Evolutionary conservation across 1,284 basidiomycete species (phyloP).

Genomic region (Naganishia sp.): DNA sequence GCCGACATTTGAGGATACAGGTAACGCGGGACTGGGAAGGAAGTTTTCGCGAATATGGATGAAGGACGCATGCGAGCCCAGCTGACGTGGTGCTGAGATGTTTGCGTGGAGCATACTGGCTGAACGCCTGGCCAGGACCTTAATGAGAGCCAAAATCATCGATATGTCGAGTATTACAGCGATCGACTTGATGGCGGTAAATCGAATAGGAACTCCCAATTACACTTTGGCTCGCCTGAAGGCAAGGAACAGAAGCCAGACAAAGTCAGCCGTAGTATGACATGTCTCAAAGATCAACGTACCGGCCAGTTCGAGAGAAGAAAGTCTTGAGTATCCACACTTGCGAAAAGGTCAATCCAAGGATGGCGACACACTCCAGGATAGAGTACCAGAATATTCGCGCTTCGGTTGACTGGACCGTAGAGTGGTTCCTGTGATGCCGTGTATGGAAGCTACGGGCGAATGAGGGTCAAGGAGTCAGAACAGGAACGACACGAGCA

Average conservation of each 20-base stretch:
- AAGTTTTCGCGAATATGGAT: too few species aligned
- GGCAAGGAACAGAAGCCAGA: not conserved
- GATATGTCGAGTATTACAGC: too few species aligned
- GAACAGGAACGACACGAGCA: not conserved
- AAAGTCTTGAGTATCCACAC: constrained; percentile 89
- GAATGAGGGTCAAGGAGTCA: not conserved
- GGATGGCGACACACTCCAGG: constrained; percentile 71
- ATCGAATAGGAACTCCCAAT: not conserved
- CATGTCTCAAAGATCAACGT: constrained; percentile 36
- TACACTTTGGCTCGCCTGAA: constrained; percentile 20
- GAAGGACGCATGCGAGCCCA: too few species aligned
- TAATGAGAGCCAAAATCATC: too few species aligned
- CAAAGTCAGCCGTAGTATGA: not conserved
- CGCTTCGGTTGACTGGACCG: constrained; percentile 45
- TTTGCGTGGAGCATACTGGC: too few species aligned
- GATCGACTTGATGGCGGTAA: too few species aligned
- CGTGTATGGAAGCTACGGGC: constrained; percentile 48
- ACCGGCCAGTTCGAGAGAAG: constrained; percentile 82
- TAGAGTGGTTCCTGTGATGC: constrained; percentile 47
- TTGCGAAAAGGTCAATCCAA: constrained; percentile 77
- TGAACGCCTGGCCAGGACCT: too few species aligned
- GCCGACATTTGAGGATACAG: too few species aligned
- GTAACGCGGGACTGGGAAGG: too few species aligned
- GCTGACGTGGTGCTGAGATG: too few species aligned
- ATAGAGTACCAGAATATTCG: constrained; percentile 86